Base-by-base conservation (phyloP, 2,329 filamentous ascomycete genomes). In the Colletotrichum sidae region DNA sequence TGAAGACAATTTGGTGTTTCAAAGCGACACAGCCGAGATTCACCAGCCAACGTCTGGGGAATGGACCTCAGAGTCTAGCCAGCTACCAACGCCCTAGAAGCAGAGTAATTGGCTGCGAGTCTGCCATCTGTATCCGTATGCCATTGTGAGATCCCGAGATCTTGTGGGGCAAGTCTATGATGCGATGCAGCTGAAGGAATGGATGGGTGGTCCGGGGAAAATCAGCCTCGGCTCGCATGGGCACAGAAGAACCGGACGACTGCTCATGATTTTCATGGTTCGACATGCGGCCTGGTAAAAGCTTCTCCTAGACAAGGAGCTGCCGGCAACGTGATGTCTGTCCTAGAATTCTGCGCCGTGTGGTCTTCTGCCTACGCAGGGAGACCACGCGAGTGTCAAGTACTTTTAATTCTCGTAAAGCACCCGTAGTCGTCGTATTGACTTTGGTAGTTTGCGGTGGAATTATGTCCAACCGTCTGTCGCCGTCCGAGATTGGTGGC, bases 221-320 rank as follows among this genome's bases (percentile, higher is more conserved):
- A 15, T 65, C 45, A 52, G 38, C 58, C 62, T 61, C 62, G 62
- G 51, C 25, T 55, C 62, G 51, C 51, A 56, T 52, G 46, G 17
- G 56, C 41, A 42, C n/a, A 6, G 3, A 15, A 25, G 45, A 65
- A 52, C 12, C 38, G 39, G 49, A 46, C n/a, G 13, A 44, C 33
- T 42, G 55, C 46, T 58, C 13, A 53, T 39, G 46, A 53, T 38
- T 33, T 11, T 39, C 39, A 6, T 13, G 12, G 38, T 10, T 34
- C 25, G 25, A 25, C 25, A 25, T 25, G 34, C 46, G 10, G 39
- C 13, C 38, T 38, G 33, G 17, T 52, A 13, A 12, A 41, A 41
- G 33, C 53, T 58, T 52, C 15, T 13, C 50, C 45, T 11, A 33
- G 52, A 13, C 13, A 13, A 41, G 25, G 25, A 25, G 25, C 25